phyloP scores from a whole-genome alignment of 306 rosid genomes.

The barrel medic (Medicago truncatula) region DNA sequence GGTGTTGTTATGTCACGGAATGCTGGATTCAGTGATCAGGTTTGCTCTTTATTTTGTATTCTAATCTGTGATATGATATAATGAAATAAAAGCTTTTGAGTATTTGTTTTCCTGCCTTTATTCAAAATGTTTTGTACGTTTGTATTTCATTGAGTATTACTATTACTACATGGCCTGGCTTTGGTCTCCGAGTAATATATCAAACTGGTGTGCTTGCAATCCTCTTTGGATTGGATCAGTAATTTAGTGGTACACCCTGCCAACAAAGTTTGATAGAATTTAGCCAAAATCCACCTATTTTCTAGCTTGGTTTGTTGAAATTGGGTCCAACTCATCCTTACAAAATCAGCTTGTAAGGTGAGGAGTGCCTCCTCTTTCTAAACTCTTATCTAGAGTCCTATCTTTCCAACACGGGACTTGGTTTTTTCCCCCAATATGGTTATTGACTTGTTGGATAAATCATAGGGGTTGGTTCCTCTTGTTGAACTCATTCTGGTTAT shows the following conservation, averaged over 20 bases:
- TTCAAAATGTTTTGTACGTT: neutral
- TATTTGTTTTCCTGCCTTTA: conserved; percentile 10
- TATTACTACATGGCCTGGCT: neutral
- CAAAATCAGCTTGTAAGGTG: no score
- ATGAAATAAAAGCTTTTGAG: neutral
- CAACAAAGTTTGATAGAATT: conserved; percentile 8
- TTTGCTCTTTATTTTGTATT: conserved; percentile 39
- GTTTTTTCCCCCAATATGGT: no score
- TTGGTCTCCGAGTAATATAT: conserved; percentile 23
- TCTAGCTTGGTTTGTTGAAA: no score
- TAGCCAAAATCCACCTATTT: conserved; percentile 10
- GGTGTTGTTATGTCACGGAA: conserved; percentile 98
- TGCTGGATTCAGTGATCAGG: conserved; percentile 97
- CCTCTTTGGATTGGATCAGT: neutral
- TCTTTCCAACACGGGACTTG: no score
- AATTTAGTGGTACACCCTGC: neutral
- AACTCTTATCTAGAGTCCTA: no score
- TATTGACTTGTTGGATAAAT: neutral
- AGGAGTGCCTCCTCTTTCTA: no score
- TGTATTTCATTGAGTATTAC: neutral
- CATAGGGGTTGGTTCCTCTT: neutral
- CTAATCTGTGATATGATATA: conserved; percentile 1
- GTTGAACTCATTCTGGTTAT: neutral
- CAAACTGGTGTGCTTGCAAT: neutral
- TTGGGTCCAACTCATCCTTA: no score